phyloP scores from a whole-genome alignment of 768 basidiomycete species.

The Cyathus striatus region DNA sequence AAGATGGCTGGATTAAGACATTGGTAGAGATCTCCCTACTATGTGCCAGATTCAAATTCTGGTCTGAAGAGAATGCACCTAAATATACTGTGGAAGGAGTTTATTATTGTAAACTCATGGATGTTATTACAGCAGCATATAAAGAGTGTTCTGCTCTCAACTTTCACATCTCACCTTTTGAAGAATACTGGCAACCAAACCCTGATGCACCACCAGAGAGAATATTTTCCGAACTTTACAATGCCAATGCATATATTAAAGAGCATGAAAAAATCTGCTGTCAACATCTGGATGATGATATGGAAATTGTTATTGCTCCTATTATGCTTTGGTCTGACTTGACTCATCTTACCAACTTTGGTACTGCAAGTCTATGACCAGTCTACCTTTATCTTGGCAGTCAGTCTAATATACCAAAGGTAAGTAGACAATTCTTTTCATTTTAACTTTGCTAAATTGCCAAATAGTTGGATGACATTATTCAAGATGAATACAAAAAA shows the following conservation, averaged over 20 bases:
- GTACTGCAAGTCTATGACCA: constrained; percentile 25
- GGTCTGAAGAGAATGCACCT: constrained; percentile 18
- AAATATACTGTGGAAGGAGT: constrained; percentile 20
- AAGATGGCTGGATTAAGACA: constrained; percentile 14
- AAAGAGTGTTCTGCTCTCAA: constrained; percentile 6
- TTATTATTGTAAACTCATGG: constrained; percentile 13
- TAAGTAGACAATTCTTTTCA: not conserved
- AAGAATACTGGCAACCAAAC: not conserved
- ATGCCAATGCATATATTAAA: constrained; percentile 10
- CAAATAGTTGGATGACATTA: constrained; percentile 10
- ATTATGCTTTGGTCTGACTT: constrained; percentile 27
- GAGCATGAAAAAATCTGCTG: constrained; percentile 5
- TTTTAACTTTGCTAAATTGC: constrained; percentile 10
- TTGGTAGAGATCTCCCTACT: constrained; percentile 17
- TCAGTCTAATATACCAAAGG: constrained; percentile 29
- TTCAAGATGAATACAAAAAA: constrained; percentile 7
- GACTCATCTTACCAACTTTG: constrained; percentile 26
- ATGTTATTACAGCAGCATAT: constrained; percentile 10
- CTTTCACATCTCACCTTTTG: constrained; percentile 5
- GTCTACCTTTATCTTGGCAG: constrained; percentile 28
- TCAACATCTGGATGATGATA: constrained; percentile 3
- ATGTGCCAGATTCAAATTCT: constrained; percentile 9
- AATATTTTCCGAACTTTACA: constrained; percentile 10
- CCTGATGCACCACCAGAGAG: constrained; percentile 2
- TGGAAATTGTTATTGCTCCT: constrained; percentile 13